Base-by-base conservation (phyloP, 148 eudicot genomes). In the Silene conica region DNA sequence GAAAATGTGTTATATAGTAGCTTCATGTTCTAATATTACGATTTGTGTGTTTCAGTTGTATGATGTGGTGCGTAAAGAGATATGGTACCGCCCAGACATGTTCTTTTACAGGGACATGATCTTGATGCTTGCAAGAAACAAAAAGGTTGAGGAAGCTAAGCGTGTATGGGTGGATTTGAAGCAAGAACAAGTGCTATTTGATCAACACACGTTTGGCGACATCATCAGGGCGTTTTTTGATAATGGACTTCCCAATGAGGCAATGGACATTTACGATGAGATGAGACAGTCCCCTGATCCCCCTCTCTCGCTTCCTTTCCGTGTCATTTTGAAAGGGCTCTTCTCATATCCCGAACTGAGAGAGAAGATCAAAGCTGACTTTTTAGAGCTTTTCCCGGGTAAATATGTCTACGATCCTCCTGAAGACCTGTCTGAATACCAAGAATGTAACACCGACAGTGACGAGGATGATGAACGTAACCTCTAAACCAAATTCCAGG, bases 81-180 rank as follows among this genome's bases (percentile, higher is more conserved):
- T 87, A 71, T 96, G 99, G 99, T 96, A 96, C 62, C 85, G 96
- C 1, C 99, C 97, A n/a, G 99, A 96, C 82, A 96, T 92, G 99
- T 96, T 89, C 86, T 96, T 96, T 71, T 86, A 89, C 81, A 88
- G 97, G 75, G 99, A 92, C 74, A 96, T 90, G 99, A 91, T 96
- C 14, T 74, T 96, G 85, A 90, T 88, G 91, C 94, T 96, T 62
- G 94, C 99, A 50, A 87, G 97, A 82, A 96, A 92, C 82, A 86
- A 85, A 77, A 86, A 80, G 75, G 85, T 85, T 19, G 96, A 92
- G 20, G 94, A 90, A 80, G 87, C 86, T 26, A 87, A 83, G 48
- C 78, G 3, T 55, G 92, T 96, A 5, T 96, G 99, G 99, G 81
- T 50, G 14, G 96, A 96, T 82, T 73, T 96, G 28, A 90, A 85